Conservation (phyloP, 2,329 filamentous ascomycete species). For the Pseudogymnoascus sp. region DNA sequence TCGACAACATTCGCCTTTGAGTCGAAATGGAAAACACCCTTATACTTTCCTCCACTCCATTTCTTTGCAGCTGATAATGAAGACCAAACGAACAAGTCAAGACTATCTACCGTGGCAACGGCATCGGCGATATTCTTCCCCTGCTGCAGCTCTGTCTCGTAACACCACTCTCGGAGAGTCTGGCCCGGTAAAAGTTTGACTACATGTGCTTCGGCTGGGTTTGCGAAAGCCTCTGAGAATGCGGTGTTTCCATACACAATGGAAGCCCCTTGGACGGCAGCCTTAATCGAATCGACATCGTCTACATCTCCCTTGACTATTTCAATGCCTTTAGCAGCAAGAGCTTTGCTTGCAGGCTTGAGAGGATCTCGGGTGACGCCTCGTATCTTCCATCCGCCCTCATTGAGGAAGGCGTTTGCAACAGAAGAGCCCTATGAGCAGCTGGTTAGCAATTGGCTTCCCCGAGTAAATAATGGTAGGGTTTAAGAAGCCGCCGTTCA, state of each 20-base stretch:
- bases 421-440: conserved; percentile 38
- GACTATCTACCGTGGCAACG: neutral
- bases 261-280: neutral
- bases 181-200: neutral
- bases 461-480: neutral
- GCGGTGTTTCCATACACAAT: neutral
- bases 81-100: conserved; percentile 25
- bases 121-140: conserved; percentile 28
- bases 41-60: conserved; percentile 31
- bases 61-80: conserved; percentile 26
- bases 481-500: neutral
- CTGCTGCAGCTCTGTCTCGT: conserved; percentile 22
- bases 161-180: neutral
- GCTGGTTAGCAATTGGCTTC: neutral
- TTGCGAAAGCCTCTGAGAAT: neutral
- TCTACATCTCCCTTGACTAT: conserved; percentile 26
- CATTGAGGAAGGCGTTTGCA: conserved; percentile 34
- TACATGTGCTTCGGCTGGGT: neutral
- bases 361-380: conserved; percentile 39
- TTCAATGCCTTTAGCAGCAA: conserved; percentile 35
- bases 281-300: neutral
- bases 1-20: conserved; percentile 26
- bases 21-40: conserved; percentile 31
- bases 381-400: conserved; percentile 37
- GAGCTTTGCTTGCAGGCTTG: conserved; percentile 32